A percentile compares a stretch with the other conserved stretches of the same genome.
Conservation (phyloP, 2,329 filamentous ascomycete species). For the Ceratocystis ficicola region DNA sequence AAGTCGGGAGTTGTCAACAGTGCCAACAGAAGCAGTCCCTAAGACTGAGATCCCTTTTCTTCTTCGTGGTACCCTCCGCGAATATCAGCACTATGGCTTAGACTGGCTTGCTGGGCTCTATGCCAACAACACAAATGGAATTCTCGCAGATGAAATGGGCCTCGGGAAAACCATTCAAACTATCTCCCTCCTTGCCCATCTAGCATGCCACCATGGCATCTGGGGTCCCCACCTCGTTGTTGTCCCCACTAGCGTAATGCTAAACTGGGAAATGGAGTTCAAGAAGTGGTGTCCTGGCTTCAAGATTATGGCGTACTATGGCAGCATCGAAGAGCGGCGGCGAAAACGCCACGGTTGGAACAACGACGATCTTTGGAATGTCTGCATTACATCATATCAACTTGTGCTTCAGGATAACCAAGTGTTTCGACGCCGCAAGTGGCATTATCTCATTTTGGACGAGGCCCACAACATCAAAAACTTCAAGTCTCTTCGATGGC, state of each 20-base stretch:
- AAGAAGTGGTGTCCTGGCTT: slow-evolving; percentile 98
- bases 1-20: slow-evolving; percentile 23
- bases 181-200: slow-evolving; percentile 81
- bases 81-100: slow-evolving; percentile 93
- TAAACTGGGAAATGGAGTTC: slow-evolving; percentile 99
- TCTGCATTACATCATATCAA: slow-evolving; percentile 95
- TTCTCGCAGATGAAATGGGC: slow-evolving; percentile 96
- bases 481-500: slow-evolving; percentile 95
- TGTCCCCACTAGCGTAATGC: slow-evolving; percentile 93
- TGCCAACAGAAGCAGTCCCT: slow-evolving; percentile 27
- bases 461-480: slow-evolving; percentile 99
- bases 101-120: slow-evolving; percentile 95
- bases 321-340: slow-evolving; percentile 81
- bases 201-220: slow-evolving; percentile 77
- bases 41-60: slow-evolving; percentile 71
- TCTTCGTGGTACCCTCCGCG: slow-evolving; percentile 74
- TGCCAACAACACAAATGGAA: slow-evolving; percentile 84
- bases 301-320: slow-evolving; percentile 95
- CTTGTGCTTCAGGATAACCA: slow-evolving; percentile 88
- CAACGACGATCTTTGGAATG: slow-evolving; percentile 88
- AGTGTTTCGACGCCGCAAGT: slow-evolving; percentile 80
- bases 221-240: slow-evolving; percentile 96
- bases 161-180: slow-evolving; percentile 97
- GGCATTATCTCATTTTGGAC: slow-evolving; percentile 97
- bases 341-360: slow-evolving; percentile 87